These are phyloP conservation scores for Pochonia chlamydosporia DNA, from an alignment of 2,329 filamentous ascomycete genomes.

Conservation along the genomic window DNA sequence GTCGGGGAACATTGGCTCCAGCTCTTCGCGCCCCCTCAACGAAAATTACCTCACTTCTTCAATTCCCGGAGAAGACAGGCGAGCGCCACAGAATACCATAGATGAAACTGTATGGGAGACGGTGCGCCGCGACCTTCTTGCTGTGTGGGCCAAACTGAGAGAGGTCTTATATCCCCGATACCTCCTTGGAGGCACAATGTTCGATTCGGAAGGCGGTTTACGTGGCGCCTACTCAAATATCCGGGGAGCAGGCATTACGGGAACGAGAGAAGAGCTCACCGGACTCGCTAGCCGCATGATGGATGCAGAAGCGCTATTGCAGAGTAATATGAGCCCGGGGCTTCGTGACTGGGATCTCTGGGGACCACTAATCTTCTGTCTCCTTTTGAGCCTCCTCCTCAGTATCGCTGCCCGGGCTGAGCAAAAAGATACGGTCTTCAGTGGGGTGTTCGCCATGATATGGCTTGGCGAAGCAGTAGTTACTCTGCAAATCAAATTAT, in stretches of 20 bases:
- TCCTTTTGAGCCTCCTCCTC: constrained; percentile 80
- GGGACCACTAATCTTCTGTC: constrained; percentile 92
- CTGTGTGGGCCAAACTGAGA: constrained; percentile 96
- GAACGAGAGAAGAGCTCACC: constrained; percentile 56
- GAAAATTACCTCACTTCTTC: constrained; percentile 81
- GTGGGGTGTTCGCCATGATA: constrained; percentile 91
- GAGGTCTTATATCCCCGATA: constrained; percentile 97
- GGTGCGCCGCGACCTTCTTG: constrained; percentile 82
- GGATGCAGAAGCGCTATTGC: constrained; percentile 56
- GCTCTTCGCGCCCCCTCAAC: constrained; percentile 53
- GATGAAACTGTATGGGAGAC: constrained; percentile 98
- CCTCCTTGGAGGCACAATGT: constrained; percentile 67
- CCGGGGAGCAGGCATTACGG: constrained; percentile 50
- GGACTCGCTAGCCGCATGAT: constrained; percentile 56
- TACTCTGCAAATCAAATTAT: constrained; percentile 93
- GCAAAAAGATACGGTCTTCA: constrained; percentile 87
- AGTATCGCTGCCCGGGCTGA: constrained; percentile 73
- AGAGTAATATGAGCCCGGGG: constrained; percentile 78
- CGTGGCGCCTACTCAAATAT: constrained; percentile 58
- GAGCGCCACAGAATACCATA: constrained; percentile 86
- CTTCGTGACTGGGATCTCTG: constrained; percentile 96
- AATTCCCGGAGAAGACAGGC: constrained; percentile 88
- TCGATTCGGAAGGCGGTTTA: constrained; percentile 47
- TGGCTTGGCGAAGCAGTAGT: constrained; percentile 97
- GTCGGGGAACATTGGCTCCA: constrained; percentile 73